phyloP scores from a whole-genome alignment of 2,329 filamentous ascomycete genomes.

The Microascus cirrosus region DNA sequence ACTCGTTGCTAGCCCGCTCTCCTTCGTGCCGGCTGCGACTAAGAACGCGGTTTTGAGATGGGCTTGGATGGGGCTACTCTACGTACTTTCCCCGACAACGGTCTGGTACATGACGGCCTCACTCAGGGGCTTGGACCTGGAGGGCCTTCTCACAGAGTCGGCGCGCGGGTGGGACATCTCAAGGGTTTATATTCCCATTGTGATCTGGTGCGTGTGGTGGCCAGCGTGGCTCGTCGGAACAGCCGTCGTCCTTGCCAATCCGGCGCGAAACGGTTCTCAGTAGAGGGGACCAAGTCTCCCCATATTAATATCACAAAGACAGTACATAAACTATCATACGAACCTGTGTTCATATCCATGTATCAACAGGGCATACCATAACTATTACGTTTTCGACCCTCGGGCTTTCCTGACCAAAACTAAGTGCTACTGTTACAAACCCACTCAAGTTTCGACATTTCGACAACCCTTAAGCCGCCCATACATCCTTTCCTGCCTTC shows the following conservation, averaged over 20 bases:
- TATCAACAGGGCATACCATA: neutral
- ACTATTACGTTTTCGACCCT: neutral
- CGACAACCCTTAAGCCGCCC: conserved; percentile 59
- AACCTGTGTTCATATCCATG: neutral
- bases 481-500: conserved; percentile 84
- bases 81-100: conserved; percentile 50
- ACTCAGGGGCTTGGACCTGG: conserved; percentile 28
- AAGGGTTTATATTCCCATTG: conserved; percentile 79
- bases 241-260: conserved; percentile 32
- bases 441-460: neutral
- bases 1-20: conserved; percentile 64
- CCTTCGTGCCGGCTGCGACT: conserved; percentile 48
- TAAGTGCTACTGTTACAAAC: neutral
- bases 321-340: neutral
- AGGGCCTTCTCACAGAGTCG: conserved; percentile 55
- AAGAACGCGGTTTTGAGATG: conserved; percentile 24
- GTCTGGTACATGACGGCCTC: conserved; percentile 36
- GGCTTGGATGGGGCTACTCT: conserved; percentile 39
- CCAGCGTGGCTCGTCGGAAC: conserved; percentile 71
- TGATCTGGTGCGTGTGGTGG: conserved; percentile 95
- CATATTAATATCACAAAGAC: neutral
- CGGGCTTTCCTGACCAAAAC: neutral
- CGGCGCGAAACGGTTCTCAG: neutral
- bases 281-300: neutral
- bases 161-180: conserved; percentile 84